Conservation (phyloP, 116 monocot species). For the Thalassia testudinum region DNA sequence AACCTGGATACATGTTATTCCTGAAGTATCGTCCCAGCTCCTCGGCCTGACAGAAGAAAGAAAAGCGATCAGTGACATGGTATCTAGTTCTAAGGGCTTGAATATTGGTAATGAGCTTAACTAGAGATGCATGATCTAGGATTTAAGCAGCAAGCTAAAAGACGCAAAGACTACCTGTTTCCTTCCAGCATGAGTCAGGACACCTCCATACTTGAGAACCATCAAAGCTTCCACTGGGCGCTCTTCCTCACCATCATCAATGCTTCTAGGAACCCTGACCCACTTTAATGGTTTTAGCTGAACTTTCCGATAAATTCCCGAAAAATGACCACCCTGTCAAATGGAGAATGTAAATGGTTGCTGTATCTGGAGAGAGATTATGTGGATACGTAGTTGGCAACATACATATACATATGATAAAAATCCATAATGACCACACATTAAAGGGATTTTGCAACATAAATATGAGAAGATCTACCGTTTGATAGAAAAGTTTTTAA, state of each 20-base stretch:
- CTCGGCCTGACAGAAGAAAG: conserved; percentile 48
- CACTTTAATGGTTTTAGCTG: conserved; percentile 92
- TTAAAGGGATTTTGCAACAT: too few relatives aligned
- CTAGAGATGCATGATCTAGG: background rate
- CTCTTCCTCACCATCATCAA: conserved; percentile 84
- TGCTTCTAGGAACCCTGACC: conserved; percentile 57
- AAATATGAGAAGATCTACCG: too few relatives aligned
- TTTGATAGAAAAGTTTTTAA: too few relatives aligned
- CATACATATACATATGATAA: too few relatives aligned
- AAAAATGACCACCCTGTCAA: conserved; percentile 97
- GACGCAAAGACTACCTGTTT: conserved; percentile 52
- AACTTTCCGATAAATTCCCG: conserved; percentile 97
- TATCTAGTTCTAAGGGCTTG: background rate
- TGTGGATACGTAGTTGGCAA: too few relatives aligned
- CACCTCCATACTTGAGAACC: conserved; percentile 98
- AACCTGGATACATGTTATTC: conserved; percentile 99
- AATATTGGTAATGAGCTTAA: background rate
- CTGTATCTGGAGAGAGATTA: too few relatives aligned
- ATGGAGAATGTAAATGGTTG: too few relatives aligned
- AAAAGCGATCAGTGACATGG: background rate
- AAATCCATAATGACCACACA: too few relatives aligned
- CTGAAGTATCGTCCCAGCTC: conserved; percentile 94
- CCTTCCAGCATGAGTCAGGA: conserved; percentile 98
- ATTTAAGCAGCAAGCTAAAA: background rate
- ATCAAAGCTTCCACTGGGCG: conserved; percentile 87